phyloP scores from a whole-genome alignment of 2,329 filamentous ascomycete genomes.

The Trichoderma koningii region DNA sequence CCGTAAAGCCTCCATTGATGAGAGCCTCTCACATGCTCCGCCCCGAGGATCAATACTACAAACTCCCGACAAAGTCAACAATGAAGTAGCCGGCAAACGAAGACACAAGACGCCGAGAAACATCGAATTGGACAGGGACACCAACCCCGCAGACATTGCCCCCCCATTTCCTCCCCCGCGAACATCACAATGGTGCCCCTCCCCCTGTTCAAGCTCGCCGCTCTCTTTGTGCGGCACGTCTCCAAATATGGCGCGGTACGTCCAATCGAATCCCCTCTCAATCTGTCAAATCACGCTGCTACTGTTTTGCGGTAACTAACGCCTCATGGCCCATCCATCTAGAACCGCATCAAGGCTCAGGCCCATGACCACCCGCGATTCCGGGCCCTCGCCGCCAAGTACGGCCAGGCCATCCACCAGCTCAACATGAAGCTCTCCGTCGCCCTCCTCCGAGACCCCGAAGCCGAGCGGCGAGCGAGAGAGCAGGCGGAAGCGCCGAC shows the following conservation, averaged over 20 bases:
- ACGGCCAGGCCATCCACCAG: slow-evolving; percentile 66
- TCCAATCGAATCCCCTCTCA: slow-evolving; percentile 24
- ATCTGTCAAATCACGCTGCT: not conserved
- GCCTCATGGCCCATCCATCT: slow-evolving; percentile 28
- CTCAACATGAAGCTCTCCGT: slow-evolving; percentile 67
- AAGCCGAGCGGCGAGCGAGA: slow-evolving; percentile 59
- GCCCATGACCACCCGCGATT: slow-evolving; percentile 66
- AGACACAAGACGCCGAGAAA: not conserved
- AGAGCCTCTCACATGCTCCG: not conserved
- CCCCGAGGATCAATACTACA: not conserved
- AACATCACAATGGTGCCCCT: slow-evolving; percentile 59
- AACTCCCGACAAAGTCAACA: not conserved
- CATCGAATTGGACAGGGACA: slow-evolving; percentile 15
- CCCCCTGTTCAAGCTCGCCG: slow-evolving; percentile 67
- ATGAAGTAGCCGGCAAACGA: not conserved
- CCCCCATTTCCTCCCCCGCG: not conserved
- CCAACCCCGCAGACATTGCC: not conserved
- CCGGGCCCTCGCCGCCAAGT: slow-evolving; percentile 60
- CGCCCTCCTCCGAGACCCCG: slow-evolving; percentile 58
- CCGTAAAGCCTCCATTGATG: slow-evolving; percentile 18
- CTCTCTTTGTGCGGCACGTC: slow-evolving; percentile 65
- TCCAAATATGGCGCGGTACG: slow-evolving; percentile 71
- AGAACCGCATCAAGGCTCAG: slow-evolving; percentile 68
- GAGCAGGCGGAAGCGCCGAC: slow-evolving; percentile 65
- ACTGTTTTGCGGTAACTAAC: not conserved